A percentile compares a stretch with the other conserved stretches of the same genome.
Conservation (phyloP, 331 rosid genomes). For the Acacia pycnantha region DNA sequence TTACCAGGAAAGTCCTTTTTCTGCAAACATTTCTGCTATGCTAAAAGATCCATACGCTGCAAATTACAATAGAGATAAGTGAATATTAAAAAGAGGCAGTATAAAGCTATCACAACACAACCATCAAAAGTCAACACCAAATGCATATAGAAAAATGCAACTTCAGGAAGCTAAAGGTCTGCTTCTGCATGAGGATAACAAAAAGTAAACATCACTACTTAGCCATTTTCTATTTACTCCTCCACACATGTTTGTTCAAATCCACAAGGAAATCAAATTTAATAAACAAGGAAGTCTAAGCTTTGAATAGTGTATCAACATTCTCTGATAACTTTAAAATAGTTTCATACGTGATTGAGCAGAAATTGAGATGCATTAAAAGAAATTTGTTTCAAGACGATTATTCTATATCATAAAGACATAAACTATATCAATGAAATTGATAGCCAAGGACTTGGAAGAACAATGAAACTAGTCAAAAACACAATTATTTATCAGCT, state of each 20-base stretch:
- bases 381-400: background rate
- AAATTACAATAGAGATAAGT: constrained; percentile 27
- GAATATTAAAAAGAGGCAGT: background rate
- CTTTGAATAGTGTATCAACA: background rate
- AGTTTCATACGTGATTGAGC: background rate
- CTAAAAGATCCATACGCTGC: constrained; percentile 67
- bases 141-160: background rate
- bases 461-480: background rate
- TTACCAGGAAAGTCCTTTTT: constrained; percentile 53
- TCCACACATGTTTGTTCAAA: background rate
- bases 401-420: background rate
- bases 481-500: background rate
- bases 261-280: background rate
- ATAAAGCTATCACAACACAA: constrained; percentile 15
- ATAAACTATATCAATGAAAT: constrained; percentile 6
- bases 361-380: background rate
- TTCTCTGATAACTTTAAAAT: background rate
- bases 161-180: background rate
- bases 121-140: background rate
- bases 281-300: background rate
- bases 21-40: constrained; percentile 44
- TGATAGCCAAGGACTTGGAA: background rate
- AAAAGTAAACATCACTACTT: background rate
- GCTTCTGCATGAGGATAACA: constrained; percentile 1
- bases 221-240: constrained; percentile 8